Base-by-base conservation (phyloP, 1,284 basidiomycete genomes). In the Athelia sp. region DNA sequence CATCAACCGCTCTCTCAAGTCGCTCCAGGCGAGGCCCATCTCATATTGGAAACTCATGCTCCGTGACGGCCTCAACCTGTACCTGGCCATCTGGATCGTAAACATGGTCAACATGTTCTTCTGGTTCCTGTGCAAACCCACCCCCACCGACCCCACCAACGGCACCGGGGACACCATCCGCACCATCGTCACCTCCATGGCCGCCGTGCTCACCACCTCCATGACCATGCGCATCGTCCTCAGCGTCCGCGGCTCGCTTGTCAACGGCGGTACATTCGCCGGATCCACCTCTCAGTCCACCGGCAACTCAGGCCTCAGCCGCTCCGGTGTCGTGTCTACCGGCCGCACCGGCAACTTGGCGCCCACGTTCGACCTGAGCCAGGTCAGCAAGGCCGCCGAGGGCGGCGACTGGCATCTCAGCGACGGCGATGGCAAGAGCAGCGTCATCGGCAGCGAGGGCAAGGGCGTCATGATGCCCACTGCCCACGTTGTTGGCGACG, bases 161-260 rank as follows among this genome's bases (percentile, higher is more conserved):
- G 79, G 71, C 38, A 48, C 57, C 14, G 52, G 60, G 0, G 88
- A 91, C 64, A 78, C 85, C 51, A 78, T 90, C 71, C 83, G 79
- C 63, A 90, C 88, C 35, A 87, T 89, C 59, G 80, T 90, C 38
- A 87, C 86, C 14, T 74, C 71, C 64, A 90, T 91, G 84, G 78
- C 88, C 1, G 87, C 84, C 10, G 87, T 90, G 21, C 79, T 90
- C 52, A 90, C 88, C 23, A 82, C 86, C 31, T 87, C 87, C 11
- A 90, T 90, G 88, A 79, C 82, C 22, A 81, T 90, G 58, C 87
- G 88, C 57, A 89, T 91, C 70, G 75, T 91, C 56, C 83, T 91
- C 56, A 77, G 79, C 54, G 83, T 90, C 48, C 82, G 84, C 49
- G 87, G 87, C 34, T 67, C 78, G 13, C 84, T 90, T 61, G 73